A percentile compares a stretch with the other conserved stretches of the same genome.
These are phyloP conservation scores for Lentinula novae-zelandiae DNA, from an alignment of 1,284 basidiomycete genomes.

Conservation along the genomic window DNA sequence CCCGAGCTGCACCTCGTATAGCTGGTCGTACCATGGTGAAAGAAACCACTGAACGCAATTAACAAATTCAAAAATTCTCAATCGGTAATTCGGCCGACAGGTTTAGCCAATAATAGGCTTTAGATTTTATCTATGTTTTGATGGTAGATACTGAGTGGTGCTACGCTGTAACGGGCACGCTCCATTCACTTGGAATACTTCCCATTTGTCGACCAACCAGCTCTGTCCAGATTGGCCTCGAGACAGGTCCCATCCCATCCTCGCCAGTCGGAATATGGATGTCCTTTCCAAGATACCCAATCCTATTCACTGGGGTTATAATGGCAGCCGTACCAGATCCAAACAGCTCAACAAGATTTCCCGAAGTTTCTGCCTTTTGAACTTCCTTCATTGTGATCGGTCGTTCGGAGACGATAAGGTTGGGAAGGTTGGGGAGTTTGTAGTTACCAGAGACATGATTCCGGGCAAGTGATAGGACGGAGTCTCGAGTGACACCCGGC, in stretches of 20 bases:
- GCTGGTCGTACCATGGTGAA: constrained; percentile 3
- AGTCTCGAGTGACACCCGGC: constrained; percentile 94
- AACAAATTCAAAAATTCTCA: neutral
- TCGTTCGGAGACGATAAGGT: constrained; percentile 79
- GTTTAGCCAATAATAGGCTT: neutral
- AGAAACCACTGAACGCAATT: neutral
- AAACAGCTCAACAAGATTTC: constrained; percentile 86
- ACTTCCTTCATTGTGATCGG: constrained; percentile 90
- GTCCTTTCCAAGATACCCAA: constrained; percentile 87
- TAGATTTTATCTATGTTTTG: neutral
- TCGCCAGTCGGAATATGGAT: constrained; percentile 82
- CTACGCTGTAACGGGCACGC: constrained; percentile 30
- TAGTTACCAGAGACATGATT: constrained; percentile 65
- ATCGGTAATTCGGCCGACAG: neutral
- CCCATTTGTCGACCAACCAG: constrained; percentile 92
- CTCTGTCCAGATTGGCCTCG: constrained; percentile 78
- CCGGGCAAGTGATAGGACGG: constrained; percentile 79
- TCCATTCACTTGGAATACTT: constrained; percentile 82
- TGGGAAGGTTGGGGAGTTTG: constrained; percentile 60
- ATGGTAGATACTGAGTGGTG: neutral
- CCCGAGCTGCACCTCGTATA: neutral
- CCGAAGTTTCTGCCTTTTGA: constrained; percentile 65
- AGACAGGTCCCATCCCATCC: constrained; percentile 86
- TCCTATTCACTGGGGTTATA: constrained; percentile 77
- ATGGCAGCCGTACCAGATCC: constrained; percentile 90